These are phyloP conservation scores for Eucalyptus pumila DNA, from an alignment of 345 rosid genomes.

Conservation along the genomic window DNA sequence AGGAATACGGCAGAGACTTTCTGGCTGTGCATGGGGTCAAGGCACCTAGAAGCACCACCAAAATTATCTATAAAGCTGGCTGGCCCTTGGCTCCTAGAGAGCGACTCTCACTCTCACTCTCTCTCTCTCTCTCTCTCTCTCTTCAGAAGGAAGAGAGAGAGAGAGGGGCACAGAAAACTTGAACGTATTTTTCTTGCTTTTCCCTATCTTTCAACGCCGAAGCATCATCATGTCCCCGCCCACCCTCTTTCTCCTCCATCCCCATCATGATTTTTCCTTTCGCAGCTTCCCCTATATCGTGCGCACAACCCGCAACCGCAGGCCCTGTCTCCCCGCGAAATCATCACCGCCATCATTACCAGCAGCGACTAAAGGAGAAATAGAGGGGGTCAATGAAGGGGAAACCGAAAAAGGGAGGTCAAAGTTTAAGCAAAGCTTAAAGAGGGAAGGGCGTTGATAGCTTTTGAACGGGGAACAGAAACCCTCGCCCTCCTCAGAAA, in stretches of 20 bases:
- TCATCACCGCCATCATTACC: background rate
- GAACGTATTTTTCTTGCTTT: background rate
- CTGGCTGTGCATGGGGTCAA: background rate
- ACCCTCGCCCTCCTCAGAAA: background rate
- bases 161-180: background rate
- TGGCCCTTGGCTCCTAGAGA: background rate
- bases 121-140: background rate
- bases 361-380: background rate
- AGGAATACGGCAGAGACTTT: background rate
- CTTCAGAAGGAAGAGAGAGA: background rate
- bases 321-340: background rate
- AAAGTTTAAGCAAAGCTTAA: background rate
- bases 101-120: background rate
- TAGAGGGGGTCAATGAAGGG: background rate
- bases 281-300: background rate
- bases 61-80: background rate
- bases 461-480: background rate
- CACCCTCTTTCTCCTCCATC: background rate
- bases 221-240: background rate
- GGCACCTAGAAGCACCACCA: background rate
- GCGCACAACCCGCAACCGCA: background rate
- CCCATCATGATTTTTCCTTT: background rate
- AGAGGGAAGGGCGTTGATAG: background rate
- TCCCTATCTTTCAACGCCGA: background rate
- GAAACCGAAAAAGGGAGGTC: background rate